phyloP scores from a whole-genome alignment of 2,329 filamentous ascomycete species.

The Ascochyta rabiei region DNA sequence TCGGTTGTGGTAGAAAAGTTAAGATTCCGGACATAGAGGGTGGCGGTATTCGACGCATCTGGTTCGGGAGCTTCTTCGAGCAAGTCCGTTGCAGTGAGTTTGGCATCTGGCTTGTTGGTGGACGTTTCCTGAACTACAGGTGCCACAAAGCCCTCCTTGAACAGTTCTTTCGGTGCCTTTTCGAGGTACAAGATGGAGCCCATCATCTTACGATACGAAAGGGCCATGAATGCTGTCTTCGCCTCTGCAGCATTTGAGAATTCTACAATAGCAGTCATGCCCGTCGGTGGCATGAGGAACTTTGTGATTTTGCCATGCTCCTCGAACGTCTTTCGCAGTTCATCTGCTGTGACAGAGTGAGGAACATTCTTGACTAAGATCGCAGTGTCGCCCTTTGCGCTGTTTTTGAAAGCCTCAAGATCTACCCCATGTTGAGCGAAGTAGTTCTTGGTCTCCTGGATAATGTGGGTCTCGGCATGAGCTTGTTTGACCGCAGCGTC shows the following conservation, averaged over 20 bases:
- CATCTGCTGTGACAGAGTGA: slow-evolving; percentile 78
- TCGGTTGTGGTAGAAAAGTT: slow-evolving; percentile 87
- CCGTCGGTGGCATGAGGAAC: slow-evolving; percentile 89
- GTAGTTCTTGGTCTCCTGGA: slow-evolving; percentile 94
- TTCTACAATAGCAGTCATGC: slow-evolving; percentile 92
- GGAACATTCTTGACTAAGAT: slow-evolving; percentile 96
- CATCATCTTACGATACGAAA: slow-evolving; percentile 90
- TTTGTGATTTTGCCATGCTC: slow-evolving; percentile 81
- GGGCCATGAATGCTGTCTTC: slow-evolving; percentile 78
- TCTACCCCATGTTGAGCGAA: slow-evolving; percentile 88
- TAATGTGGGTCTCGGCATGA: slow-evolving; percentile 92
- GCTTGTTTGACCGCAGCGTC: slow-evolving; percentile 96
- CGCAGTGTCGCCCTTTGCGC: slow-evolving; percentile 81
- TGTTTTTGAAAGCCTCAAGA: slow-evolving; percentile 86
- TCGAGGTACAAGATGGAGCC: slow-evolving; percentile 92
- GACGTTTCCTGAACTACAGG: slow-evolving; percentile 45
- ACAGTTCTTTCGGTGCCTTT: slow-evolving; percentile 86
- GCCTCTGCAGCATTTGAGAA: slow-evolving; percentile 80
- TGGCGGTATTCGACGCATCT: slow-evolving; percentile 69
- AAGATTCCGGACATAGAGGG: slow-evolving; percentile 90
- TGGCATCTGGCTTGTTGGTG: slow-evolving; percentile 47
- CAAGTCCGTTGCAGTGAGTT: slow-evolving; percentile 72
- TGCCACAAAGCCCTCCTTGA: slow-evolving; percentile 52
- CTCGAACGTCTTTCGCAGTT: slow-evolving; percentile 81
- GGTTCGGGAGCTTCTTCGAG: slow-evolving; percentile 64